Conservation (phyloP, 1,284 basidiomycete genomes). For the Pseudomicrostroma phylloplanum region DNA sequence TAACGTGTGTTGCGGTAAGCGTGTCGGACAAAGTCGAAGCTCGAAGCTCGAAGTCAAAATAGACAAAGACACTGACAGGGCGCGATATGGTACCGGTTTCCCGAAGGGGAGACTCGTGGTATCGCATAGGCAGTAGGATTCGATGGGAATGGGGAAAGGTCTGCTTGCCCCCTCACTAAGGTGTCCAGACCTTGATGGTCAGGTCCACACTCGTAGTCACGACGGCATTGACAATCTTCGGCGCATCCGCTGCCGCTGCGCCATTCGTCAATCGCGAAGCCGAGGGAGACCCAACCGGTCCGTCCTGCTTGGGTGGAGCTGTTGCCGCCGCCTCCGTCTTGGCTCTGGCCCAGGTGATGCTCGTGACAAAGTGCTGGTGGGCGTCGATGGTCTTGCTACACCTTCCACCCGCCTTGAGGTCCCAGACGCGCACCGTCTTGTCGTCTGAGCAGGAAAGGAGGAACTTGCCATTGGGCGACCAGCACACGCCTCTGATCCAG, state of each 20-base stretch:
- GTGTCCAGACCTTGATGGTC: conserved; percentile 42
- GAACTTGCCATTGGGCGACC: conserved; percentile 61
- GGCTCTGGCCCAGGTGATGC: conserved; percentile 45
- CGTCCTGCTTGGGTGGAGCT: conserved; percentile 17
- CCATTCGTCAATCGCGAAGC: conserved; percentile 1
- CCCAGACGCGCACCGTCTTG: conserved; percentile 84
- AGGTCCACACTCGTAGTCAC: conserved; percentile 45
- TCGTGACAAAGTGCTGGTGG: conserved; percentile 67
- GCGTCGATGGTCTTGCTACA: conserved; percentile 77
- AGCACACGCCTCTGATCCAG: conserved; percentile 40
- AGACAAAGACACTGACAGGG: too few relatives aligned
- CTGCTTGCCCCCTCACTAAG: conserved; percentile 17
- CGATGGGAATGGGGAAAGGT: too few relatives aligned
- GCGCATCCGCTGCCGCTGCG: conserved; percentile 8
- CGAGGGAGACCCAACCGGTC: conserved; percentile 9
- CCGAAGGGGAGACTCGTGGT: too few relatives aligned
- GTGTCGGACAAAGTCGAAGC: too few relatives aligned
- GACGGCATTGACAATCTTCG: conserved; percentile 40
- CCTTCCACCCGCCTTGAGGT: conserved; percentile 66
- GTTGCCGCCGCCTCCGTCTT: conserved; percentile 21
- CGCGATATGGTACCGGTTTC: too few relatives aligned
- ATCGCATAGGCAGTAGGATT: too few relatives aligned
- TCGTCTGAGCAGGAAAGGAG: conserved; percentile 82
- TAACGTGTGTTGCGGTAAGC: too few relatives aligned
- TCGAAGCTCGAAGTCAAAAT: too few relatives aligned